Evolutionary conservation across 202 grass and related monocot genomes (phyloP).

Genomic region (Eragrostis tef): DNA sequence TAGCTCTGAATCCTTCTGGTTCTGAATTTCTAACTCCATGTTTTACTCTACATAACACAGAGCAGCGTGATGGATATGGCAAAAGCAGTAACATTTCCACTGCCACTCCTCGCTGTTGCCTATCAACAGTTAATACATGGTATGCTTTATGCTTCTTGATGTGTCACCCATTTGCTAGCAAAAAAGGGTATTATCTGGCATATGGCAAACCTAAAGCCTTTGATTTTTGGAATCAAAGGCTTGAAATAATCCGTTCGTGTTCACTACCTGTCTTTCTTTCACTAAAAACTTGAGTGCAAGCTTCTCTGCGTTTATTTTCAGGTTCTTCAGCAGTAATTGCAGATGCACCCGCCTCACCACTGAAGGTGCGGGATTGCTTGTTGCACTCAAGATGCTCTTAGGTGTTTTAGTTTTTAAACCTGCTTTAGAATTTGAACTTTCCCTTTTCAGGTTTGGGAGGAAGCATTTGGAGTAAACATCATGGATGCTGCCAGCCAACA

Average conservation of each 20-base stretch:
- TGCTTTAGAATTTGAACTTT: slow-evolving; percentile 41
- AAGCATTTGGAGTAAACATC: slow-evolving; percentile 79
- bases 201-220: not conserved
- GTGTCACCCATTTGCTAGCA: slow-evolving; percentile 10
- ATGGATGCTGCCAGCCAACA: slow-evolving; percentile 70
- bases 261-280: not conserved
- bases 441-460: slow-evolving; percentile 72
- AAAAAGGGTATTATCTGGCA: slow-evolving; percentile 9
- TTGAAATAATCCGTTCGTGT: not conserved
- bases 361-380: slow-evolving; percentile 59
- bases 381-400: slow-evolving; percentile 38
- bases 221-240: slow-evolving; percentile 20
- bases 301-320: slow-evolving; percentile 52
- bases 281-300: slow-evolving; percentile 14
- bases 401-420: slow-evolving; percentile 29
- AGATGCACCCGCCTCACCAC: slow-evolving; percentile 56
- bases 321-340: slow-evolving; percentile 63
- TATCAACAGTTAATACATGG: slow-evolving; percentile 88
- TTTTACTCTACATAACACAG: slow-evolving; percentile 53
- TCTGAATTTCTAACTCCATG: slow-evolving; percentile 38
- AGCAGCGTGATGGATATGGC: slow-evolving; percentile 75
- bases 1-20: slow-evolving; percentile 38
- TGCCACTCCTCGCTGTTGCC: slow-evolving; percentile 71
- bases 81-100: slow-evolving; percentile 79
- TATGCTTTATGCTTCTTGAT: slow-evolving; percentile 52